Percentiles rank a stretch among this genome's conserved stretches.
Conservation (phyloP, 495 filamentous ascomycete genomes). For the Aspergillus kassunensis region DNA sequence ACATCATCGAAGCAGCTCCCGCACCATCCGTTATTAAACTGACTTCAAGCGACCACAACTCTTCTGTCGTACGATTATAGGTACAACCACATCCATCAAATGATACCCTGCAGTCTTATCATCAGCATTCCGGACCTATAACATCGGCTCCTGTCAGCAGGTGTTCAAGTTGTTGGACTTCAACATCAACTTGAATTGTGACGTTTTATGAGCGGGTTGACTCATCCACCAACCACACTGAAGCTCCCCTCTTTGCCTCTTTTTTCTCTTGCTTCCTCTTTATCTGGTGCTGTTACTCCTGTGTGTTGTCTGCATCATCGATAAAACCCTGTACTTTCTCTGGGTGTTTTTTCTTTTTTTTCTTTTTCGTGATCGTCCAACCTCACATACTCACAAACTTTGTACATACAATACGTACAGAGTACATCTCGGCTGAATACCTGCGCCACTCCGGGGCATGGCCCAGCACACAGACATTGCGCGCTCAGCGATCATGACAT, state of each 20-base stretch:
- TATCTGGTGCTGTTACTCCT: background rate
- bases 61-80: too few relatives aligned
- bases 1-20: slow-evolving; percentile 9
- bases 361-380: slow-evolving; percentile 6
- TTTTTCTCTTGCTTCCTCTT: background rate
- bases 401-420: too few relatives aligned
- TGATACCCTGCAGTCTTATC: background rate
- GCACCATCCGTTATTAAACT: background rate
- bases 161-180: slow-evolving; percentile 11
- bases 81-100: too few relatives aligned
- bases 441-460: slow-evolving; percentile 22
- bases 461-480: slow-evolving; percentile 42
- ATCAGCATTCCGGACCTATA: background rate
- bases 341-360: slow-evolving; percentile 6
- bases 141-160: slow-evolving; percentile 4
- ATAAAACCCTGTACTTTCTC: background rate
- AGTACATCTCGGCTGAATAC: slow-evolving; percentile 13
- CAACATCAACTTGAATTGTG: slow-evolving; percentile 5
- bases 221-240: slow-evolving; percentile 19
- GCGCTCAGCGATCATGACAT: slow-evolving; percentile 57
- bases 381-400: too few relatives aligned
- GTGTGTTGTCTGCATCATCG: background rate
- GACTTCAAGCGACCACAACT: background rate
- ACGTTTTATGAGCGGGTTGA: slow-evolving; percentile 22
- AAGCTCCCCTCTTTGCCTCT: slow-evolving; percentile 1